phyloP scores from a whole-genome alignment of 805 yeast genomes.

The Cyberlindnera americana region DNA sequence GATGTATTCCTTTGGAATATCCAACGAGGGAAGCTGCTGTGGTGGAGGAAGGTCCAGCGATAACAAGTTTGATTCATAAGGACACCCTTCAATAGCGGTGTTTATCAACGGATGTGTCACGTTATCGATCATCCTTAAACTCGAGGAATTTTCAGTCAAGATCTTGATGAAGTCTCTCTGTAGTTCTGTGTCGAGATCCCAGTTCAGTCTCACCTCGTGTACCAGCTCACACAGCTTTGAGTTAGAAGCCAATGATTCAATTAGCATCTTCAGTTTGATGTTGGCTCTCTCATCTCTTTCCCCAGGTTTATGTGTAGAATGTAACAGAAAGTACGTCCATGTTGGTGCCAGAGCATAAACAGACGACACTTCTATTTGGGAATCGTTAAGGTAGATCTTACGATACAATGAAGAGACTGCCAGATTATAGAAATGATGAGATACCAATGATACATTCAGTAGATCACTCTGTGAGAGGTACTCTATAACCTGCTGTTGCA shows the following conservation, averaged over 20 bases:
- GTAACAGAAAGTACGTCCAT: slow-evolving; percentile 34
- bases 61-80: slow-evolving; percentile 19
- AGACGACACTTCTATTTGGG: slow-evolving; percentile 35
- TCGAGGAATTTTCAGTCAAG: slow-evolving; percentile 28
- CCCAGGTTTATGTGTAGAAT: slow-evolving; percentile 1
- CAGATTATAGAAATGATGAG: slow-evolving; percentile 28
- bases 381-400: slow-evolving; percentile 38
- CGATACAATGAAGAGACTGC: slow-evolving; percentile 33
- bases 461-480: slow-evolving; percentile 35
- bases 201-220: slow-evolving; percentile 38
- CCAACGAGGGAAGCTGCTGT: slow-evolving; percentile 27
- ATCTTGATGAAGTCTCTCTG: slow-evolving; percentile 31
- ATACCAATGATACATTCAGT: slow-evolving; percentile 26
- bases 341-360: slow-evolving; percentile 35
- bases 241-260: slow-evolving; percentile 28
- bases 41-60: slow-evolving; percentile 32
- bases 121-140: slow-evolving; percentile 36
- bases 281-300: slow-evolving; percentile 31
- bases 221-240: slow-evolving; percentile 25
- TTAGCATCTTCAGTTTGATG: slow-evolving; percentile 26
- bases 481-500: slow-evolving; percentile 14
- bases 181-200: slow-evolving; percentile 35
- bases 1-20: slow-evolving; percentile 21
- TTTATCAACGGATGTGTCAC: slow-evolving; percentile 38
- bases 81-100: slow-evolving; percentile 31